These are phyloP conservation scores for Sclerotinia sclerotiorum DNA, from an alignment of 2,329 filamentous ascomycete genomes.

Conservation along the genomic window DNA sequence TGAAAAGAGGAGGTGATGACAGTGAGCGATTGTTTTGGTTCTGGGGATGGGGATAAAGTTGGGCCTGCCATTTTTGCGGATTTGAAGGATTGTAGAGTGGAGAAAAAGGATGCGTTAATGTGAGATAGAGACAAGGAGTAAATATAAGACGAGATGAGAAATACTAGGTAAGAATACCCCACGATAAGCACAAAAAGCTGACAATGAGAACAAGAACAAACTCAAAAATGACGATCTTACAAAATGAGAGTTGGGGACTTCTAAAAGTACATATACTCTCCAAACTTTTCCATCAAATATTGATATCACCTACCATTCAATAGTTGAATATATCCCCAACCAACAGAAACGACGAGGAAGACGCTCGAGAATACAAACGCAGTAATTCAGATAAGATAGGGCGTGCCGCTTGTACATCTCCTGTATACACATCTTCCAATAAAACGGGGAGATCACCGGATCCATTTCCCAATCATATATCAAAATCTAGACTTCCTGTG, in stretches of 20 bases:
- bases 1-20: conserved; percentile 10
- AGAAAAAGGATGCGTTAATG: neutral
- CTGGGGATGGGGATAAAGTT: conserved; percentile 13
- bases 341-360: conserved; percentile 13
- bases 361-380: conserved; percentile 6
- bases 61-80: conserved; percentile 17
- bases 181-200: conserved; percentile 12
- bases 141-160: neutral
- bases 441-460: neutral
- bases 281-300: neutral
- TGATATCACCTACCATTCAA: conserved; percentile 6
- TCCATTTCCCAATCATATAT: neutral
- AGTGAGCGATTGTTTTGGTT: conserved; percentile 12
- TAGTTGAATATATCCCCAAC: conserved; percentile 4
- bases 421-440: conserved; percentile 9
- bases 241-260: neutral
- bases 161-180: conserved; percentile 1
- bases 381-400: neutral
- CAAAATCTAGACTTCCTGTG: neutral
- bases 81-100: neutral
- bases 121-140: neutral
- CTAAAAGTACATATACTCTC: conserved; percentile 15
- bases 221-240: conserved; percentile 1
- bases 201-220: neutral
- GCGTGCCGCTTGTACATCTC: neutral